Evolutionary conservation across 805 yeast species (phyloP), one percentile per base, ranked within the genome.

Genomic region (Wickerhamiella parazyma): DNA sequence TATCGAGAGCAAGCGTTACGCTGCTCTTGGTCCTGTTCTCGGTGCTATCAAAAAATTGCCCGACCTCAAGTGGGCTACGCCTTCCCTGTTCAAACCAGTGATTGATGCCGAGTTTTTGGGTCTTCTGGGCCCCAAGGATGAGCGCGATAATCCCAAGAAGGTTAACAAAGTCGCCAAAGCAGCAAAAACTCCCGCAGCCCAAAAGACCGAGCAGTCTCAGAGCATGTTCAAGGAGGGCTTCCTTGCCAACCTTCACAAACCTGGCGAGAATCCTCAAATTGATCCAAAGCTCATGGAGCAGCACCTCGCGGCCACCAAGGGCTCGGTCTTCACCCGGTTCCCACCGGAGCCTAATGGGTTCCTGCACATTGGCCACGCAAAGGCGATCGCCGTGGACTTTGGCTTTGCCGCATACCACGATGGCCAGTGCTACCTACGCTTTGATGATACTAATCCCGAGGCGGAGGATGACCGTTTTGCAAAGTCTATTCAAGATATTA

Each of bases 291-390:
- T 84, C 47, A 78, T 84, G 80, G 69, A 70, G 50, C 80, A 75
- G 51, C 98, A 91, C 61, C 68, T 85, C 54, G 74, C 71, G 45
- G 75, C 75, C 51, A 84, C 94, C 26, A 71, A 74, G 31, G 94
- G 95, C 38, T 71, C 73, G 57, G 97, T 89, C 22, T 77, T 74
- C 55, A 91, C 98, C 3, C 76, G 99, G 60, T 91, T 91, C 66
- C 99, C 99, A 38, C 98, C 98, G 5, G 98, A 91, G 66, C 98
- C 98, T 34, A 89, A 93, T 64, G 98, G 98, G 54, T 91, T 78
- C 60, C 71, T 91, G 58, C 98, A 91, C 62, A 89, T 91, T 62
- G 98, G 99, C 36, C 99, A 91, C 60, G 81, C 95, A 34, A 91
- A 91, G 66, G 98, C 98, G 42, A 89, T 91, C 59, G 82, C 91